Conservation (phyloP, 2,329 filamentous ascomycete genomes). For the Uncinocarpus reesii region DNA sequence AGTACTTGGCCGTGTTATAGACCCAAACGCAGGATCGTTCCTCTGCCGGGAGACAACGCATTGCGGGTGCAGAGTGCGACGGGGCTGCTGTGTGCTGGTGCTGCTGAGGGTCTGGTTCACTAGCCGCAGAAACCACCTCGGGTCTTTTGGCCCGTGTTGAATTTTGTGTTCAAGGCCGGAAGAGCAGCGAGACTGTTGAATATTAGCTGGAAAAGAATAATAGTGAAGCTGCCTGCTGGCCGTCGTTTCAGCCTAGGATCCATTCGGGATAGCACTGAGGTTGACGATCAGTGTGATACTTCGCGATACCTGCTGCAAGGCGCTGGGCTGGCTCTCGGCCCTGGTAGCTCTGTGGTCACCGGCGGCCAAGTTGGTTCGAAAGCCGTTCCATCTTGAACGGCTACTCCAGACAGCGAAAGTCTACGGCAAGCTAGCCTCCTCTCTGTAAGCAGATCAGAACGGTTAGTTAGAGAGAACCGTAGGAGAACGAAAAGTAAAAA, state of each 20-base stretch:
- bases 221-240: not conserved
- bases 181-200: not conserved
- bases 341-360: not conserved
- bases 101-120: not conserved
- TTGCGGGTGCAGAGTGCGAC: no score
- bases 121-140: not conserved
- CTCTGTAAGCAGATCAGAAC: constrained; percentile 6
- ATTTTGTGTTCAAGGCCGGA: not conserved
- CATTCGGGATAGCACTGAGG: not conserved
- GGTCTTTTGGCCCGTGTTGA: not conserved
- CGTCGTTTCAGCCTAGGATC: constrained; percentile 6
- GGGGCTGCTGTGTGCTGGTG: no score
- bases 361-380: not conserved
- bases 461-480: not conserved
- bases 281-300: constrained; percentile 2
- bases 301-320: constrained; percentile 3
- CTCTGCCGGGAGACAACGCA: not conserved
- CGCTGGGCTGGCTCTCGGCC: not conserved
- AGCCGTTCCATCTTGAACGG: constrained; percentile 1
- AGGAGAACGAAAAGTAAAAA: not conserved
- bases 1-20: not conserved
- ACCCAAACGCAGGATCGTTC: not conserved
- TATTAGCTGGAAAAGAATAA: not conserved
- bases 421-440: not conserved
- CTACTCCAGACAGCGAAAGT: not conserved